A percentile compares a stretch with the other conserved stretches of the same genome.
Evolutionary conservation across 257 asterid species (phyloP).

Genomic region (Ajuga chamaepitys): DNA sequence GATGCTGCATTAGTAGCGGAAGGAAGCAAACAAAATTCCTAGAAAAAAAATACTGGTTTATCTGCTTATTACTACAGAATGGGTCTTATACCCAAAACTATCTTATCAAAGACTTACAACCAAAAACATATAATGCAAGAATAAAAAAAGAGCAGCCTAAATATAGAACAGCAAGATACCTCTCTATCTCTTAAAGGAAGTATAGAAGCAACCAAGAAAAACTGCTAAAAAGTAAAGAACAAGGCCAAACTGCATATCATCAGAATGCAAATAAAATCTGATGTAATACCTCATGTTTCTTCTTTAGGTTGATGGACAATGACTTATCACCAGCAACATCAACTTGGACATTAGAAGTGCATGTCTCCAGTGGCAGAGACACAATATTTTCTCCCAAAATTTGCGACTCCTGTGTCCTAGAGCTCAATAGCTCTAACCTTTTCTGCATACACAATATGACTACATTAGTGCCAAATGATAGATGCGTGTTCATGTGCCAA

Average conservation of each 20-base stretch:
- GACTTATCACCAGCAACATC: conserved; percentile 25
- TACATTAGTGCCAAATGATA: conserved; percentile 2
- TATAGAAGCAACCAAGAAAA: background rate
- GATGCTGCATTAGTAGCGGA: too few species aligned
- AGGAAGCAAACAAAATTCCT: too few species aligned
- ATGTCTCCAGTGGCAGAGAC: conserved; percentile 18
- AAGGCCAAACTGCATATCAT: conserved; percentile 2
- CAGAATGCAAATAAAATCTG: conserved; percentile 7
- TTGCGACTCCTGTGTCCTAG: conserved; percentile 54
- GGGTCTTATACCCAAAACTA: background rate
- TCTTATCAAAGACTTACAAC: background rate
- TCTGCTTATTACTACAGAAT: too few species aligned
- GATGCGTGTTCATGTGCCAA: conserved; percentile 3
- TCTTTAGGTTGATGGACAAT: conserved; percentile 18
- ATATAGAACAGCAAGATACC: background rate
- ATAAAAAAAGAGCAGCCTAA: background rate
- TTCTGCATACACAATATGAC: conserved; percentile 45
- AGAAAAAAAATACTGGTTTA: too few species aligned
- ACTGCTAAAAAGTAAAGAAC: background rate
- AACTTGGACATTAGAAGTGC: conserved; percentile 19
- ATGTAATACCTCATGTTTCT: conserved; percentile 35
- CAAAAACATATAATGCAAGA: background rate
- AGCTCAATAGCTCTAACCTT: conserved; percentile 39
- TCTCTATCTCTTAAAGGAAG: conserved; percentile 1
- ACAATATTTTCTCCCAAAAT: conserved; percentile 29